Evolutionary conservation across 495 filamentous ascomycete genomes (phyloP).

Genomic region (Aspergillus ellipticus): DNA sequence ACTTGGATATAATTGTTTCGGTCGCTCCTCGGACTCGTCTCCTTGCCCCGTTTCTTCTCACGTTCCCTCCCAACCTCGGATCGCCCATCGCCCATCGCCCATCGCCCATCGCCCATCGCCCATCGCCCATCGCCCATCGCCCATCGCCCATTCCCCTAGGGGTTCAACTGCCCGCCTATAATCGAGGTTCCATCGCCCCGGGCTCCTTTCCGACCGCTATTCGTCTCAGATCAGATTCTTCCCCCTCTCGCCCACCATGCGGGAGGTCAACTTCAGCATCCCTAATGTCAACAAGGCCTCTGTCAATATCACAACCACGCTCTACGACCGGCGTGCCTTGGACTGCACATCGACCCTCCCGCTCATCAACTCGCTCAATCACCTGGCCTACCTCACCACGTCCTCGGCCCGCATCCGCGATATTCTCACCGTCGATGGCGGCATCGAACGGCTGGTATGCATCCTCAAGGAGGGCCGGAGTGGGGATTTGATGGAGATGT

Average conservation of each 20-base stretch:
- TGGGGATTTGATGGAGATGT: constrained; percentile 99
- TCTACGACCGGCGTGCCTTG: constrained; percentile 94
- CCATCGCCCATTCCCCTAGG: constrained; percentile 4
- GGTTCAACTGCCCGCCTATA: too few relatives aligned
- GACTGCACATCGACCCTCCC: constrained; percentile 97
- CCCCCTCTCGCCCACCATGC: constrained; percentile 59
- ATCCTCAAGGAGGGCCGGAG: constrained; percentile 95
- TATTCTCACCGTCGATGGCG: constrained; percentile 96
- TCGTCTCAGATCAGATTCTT: neutral
- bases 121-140: constrained; percentile 9
- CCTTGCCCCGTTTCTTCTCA: constrained; percentile 4
- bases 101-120: constrained; percentile 4
- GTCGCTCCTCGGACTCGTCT: neutral
- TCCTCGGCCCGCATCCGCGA: constrained; percentile 97
- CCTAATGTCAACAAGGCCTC: constrained; percentile 99
- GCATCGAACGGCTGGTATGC: constrained; percentile 91
- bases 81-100: constrained; percentile 11
- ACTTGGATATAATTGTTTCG: neutral
- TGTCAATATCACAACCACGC: constrained; percentile 95
- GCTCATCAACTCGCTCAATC: constrained; percentile 96
- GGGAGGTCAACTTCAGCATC: constrained; percentile 99
- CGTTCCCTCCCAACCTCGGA: constrained; percentile 4
- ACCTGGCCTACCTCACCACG: constrained; percentile 95
- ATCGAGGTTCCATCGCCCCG: neutral
- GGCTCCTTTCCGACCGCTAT: neutral